Evolutionary conservation across 108 stramenopile species (phyloP).

Genomic region (Nitzschia palea): DNA sequence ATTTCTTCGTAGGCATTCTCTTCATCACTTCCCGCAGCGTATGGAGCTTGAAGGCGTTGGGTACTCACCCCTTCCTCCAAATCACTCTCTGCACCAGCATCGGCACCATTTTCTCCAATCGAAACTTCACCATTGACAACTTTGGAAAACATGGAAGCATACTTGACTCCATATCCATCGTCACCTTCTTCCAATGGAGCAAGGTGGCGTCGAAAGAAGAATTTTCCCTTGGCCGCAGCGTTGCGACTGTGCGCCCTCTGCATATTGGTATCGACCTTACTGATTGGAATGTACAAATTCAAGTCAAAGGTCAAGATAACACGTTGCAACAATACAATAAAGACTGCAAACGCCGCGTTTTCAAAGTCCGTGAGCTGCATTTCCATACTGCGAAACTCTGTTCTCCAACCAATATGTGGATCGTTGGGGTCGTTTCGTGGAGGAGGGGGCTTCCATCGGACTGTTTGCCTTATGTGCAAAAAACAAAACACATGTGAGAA

Average conservation of each 20-base stretch:
- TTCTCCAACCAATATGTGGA: slow-evolving; percentile 98
- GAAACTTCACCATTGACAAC: slow-evolving; percentile 52
- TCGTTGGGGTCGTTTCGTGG: slow-evolving; percentile 83
- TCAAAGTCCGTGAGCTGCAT: slow-evolving; percentile 98
- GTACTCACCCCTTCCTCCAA: slow-evolving; percentile 56
- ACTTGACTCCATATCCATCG: slow-evolving; percentile 82
- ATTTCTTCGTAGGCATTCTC: slow-evolving; percentile 95
- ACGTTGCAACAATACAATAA: slow-evolving; percentile 93
- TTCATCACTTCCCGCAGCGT: slow-evolving; percentile 72
- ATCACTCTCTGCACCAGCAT: slow-evolving; percentile 19
- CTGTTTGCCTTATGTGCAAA: slow-evolving; percentile 71
- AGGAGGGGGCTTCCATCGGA: slow-evolving; percentile 99
- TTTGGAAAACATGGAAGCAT: slow-evolving; percentile 78
- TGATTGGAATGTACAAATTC: slow-evolving; percentile 94
- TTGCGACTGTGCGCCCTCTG: slow-evolving; percentile 91
- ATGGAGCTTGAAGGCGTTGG: slow-evolving; percentile 60
- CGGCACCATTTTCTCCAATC: not conserved
- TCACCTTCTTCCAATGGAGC: slow-evolving; percentile 89
- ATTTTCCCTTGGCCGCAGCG: slow-evolving; percentile 83
- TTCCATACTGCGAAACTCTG: slow-evolving; percentile 98
- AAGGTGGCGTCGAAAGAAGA: slow-evolving; percentile 95
- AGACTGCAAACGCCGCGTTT: slow-evolving; percentile 97
- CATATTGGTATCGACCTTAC: slow-evolving; percentile 98
- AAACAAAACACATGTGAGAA: slow-evolving; percentile 1
- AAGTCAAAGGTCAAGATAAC: slow-evolving; percentile 98